Percentiles rank a stretch among this genome's conserved stretches.
phyloP scores from a whole-genome alignment of 2,329 filamentous ascomycete genomes.

The Neocucurbitaria cava region DNA sequence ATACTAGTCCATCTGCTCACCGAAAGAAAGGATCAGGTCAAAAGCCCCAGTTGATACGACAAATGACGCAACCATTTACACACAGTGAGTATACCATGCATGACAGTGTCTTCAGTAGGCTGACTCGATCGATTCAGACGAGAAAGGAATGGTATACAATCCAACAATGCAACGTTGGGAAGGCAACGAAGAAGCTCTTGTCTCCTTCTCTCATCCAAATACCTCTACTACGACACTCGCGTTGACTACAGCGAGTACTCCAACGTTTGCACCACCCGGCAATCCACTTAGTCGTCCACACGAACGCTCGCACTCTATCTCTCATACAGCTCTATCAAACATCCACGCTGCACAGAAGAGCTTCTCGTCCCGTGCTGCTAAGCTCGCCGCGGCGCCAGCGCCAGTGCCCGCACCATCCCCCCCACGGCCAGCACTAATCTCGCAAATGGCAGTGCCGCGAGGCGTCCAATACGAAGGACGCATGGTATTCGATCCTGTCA shows the following conservation, averaged over 20 bases:
- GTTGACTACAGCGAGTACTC: conserved; percentile 48
- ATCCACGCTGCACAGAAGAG: conserved; percentile 50
- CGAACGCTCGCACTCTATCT: conserved; percentile 46
- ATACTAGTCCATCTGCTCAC: conserved; percentile 58
- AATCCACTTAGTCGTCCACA: conserved; percentile 38
- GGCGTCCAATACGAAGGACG: conserved; percentile 94
- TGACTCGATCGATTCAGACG: conserved; percentile 61
- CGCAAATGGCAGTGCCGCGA: conserved; percentile 80
- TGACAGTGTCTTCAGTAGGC: conserved; percentile 11
- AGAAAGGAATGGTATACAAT: conserved; percentile 97
- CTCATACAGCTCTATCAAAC: conserved; percentile 51
- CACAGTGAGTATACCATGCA: conserved; percentile 69
- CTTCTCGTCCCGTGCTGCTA: conserved; percentile 45
- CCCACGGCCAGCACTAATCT: conserved; percentile 79
- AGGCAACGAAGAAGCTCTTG: conserved; percentile 88
- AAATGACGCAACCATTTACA: conserved; percentile 76
- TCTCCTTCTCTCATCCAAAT: conserved; percentile 68
- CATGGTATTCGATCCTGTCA: conserved; percentile 97
- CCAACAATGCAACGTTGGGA: conserved; percentile 88
- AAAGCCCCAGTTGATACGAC: conserved; percentile 89
- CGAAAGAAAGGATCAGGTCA: conserved; percentile 61
- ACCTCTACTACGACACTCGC: conserved; percentile 57
- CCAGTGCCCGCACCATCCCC: conserved; percentile 58
- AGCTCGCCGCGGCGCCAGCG: conserved; percentile 42
- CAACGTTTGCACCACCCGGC: conserved; percentile 47